A percentile compares a stretch with the other conserved stretches of the same genome.
Evolutionary conservation across 768 basidiomycete genomes (phyloP).

Genomic region (Sporobolomyces roseus): DNA sequence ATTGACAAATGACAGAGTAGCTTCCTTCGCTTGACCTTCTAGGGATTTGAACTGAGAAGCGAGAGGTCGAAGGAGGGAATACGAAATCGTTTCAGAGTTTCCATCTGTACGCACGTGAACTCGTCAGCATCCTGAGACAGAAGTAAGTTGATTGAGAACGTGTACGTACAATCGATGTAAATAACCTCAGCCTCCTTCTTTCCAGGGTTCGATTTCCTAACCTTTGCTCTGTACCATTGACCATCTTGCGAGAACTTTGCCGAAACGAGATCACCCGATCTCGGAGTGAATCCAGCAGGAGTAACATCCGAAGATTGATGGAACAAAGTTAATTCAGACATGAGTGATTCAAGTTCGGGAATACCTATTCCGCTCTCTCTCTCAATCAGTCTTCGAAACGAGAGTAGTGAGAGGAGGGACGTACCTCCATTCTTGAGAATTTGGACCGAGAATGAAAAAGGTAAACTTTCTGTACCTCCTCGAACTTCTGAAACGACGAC

Average conservation of each 20-base stretch:
- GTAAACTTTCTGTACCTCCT: constrained; percentile 56
- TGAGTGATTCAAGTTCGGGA: constrained; percentile 83
- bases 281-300: constrained; percentile 70
- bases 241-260: constrained; percentile 80
- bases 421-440: constrained; percentile 83
- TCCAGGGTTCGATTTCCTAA: constrained; percentile 74
- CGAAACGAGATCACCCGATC: constrained; percentile 82
- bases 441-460: constrained; percentile 85
- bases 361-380: constrained; percentile 60
- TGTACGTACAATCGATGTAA: constrained; percentile 60
- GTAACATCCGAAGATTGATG: constrained; percentile 64
- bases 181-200: constrained; percentile 93
- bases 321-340: constrained; percentile 86
- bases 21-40: constrained; percentile 90
- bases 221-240: constrained; percentile 94
- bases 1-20: constrained; percentile 69
- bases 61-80: constrained; percentile 72
- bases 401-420: constrained; percentile 26
- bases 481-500: constrained; percentile 86
- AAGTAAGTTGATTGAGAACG: neutral
- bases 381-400: neutral
- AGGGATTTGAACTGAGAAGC: constrained; percentile 84
- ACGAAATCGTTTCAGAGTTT: constrained; percentile 83
- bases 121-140: neutral
- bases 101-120: constrained; percentile 55